Conservation (phyloP, 495 filamentous ascomycete genomes). For the Cairneyella variabilis region DNA sequence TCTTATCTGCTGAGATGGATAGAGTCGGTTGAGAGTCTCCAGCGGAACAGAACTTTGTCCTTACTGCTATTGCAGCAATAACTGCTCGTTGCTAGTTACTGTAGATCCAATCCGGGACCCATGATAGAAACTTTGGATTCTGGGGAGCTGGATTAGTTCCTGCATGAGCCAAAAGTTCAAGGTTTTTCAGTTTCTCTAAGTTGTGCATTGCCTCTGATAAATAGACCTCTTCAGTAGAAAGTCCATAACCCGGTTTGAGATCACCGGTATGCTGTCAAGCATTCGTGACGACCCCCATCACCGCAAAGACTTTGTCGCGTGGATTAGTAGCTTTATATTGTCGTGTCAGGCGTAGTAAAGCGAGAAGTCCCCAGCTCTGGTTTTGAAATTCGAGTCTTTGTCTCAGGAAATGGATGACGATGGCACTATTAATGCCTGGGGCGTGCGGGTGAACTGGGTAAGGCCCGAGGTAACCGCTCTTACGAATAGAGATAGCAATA, state of each 20-base stretch:
- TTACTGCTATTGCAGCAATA: not conserved
- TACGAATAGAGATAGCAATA: not conserved
- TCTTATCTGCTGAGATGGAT: not conserved
- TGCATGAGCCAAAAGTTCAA: not conserved
- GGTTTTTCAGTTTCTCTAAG: not conserved
- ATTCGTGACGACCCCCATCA: not conserved
- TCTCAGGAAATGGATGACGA: not conserved
- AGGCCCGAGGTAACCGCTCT: not conserved
- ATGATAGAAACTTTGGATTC: not conserved
- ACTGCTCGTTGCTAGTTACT: not conserved
- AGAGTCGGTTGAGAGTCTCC: not conserved
- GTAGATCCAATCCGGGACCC: not conserved
- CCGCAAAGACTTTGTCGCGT: not conserved
- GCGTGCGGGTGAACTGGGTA: not conserved
- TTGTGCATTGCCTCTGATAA: not conserved
- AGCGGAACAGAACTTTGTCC: not conserved
- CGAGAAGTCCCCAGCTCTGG: not conserved
- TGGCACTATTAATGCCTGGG: not conserved
- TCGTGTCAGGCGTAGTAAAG: not conserved
- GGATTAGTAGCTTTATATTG: not conserved
- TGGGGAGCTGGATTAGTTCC: not conserved
- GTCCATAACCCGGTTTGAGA: not conserved
- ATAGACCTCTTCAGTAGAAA: not conserved
- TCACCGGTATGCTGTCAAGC: not conserved
- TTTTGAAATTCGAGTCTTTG: not conserved